These are phyloP conservation scores for Sechiopsis laciniata DNA, from an alignment of 306 rosid species.

Conservation along the genomic window DNA sequence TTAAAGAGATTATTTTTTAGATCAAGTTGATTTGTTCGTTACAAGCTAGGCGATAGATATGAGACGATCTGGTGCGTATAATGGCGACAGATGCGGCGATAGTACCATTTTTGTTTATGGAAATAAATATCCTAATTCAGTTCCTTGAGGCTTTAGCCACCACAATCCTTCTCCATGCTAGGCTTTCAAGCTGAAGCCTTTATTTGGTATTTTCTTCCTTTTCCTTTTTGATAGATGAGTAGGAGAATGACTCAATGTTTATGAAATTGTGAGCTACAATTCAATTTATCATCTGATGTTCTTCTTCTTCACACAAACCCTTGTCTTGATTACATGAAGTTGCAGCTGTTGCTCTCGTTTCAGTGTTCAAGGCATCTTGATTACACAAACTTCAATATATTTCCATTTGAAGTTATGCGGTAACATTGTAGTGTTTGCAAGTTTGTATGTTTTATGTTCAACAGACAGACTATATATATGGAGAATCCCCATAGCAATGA, in stretches of 20 bases:
- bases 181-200: constrained; percentile 2
- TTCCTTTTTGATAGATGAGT: neutral
- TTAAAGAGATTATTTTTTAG: constrained; percentile 14
- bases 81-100: no score
- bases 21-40: neutral
- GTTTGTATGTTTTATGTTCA: neutral
- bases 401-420: neutral
- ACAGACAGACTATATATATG: neutral
- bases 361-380: neutral
- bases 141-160: no score
- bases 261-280: neutral
- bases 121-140: no score
- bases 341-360: constrained; percentile 2
- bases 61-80: neutral
- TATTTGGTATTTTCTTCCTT: neutral
- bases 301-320: neutral
- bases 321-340: neutral
- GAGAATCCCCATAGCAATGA: no score
- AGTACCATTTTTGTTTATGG: neutral
- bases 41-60: neutral
- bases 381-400: neutral
- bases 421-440: neutral
- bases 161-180: neutral
- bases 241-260: constrained; percentile 2
- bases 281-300: neutral